These are phyloP conservation scores for Penicillium paxilli DNA, from an alignment of 495 filamentous ascomycete species.

Conservation along the genomic window DNA sequence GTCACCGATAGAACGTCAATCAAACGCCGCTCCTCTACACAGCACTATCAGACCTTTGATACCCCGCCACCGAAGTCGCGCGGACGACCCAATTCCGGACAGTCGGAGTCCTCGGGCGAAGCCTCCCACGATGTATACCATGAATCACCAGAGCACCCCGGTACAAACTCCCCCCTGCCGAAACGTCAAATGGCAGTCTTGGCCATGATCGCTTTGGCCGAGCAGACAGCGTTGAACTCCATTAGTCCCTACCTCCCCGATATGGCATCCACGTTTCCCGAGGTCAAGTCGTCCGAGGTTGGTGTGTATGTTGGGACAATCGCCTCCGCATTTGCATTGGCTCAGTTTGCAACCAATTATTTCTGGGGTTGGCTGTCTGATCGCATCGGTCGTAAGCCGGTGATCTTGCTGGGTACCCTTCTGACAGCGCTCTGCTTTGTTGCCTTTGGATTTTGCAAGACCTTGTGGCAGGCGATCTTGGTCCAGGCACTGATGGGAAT, in stretches of 20 bases:
- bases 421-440: conserved; percentile 78
- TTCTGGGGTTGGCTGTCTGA: conserved; percentile 94
- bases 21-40: conserved; percentile 64
- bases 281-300: conserved; percentile 66
- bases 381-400: conserved; percentile 86
- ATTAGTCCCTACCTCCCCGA: conserved; percentile 95
- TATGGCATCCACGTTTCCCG: conserved; percentile 85
- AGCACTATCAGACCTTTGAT: conserved; percentile 93
- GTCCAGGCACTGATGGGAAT: conserved; percentile 90
- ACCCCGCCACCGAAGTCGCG: conserved; percentile 83
- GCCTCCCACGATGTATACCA: conserved; percentile 24
- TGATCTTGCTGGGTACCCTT: conserved; percentile 83
- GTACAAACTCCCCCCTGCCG: conserved; percentile 67
- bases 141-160: conserved; percentile 26
- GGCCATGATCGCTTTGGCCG: conserved; percentile 83
- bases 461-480: conserved; percentile 74
- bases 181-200: conserved; percentile 79
- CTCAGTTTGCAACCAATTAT: conserved; percentile 89
- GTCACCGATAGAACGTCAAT: conserved; percentile 39
- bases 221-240: conserved; percentile 95
- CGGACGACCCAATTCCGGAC: conserved; percentile 56
- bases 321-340: conserved; percentile 86
- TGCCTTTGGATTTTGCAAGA: conserved; percentile 84
- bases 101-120: conserved; percentile 43
- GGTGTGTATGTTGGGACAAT: conserved; percentile 90